Conservation (phyloP, 176 grass and related monocot genomes). For the Alloteropsis semialata region DNA sequence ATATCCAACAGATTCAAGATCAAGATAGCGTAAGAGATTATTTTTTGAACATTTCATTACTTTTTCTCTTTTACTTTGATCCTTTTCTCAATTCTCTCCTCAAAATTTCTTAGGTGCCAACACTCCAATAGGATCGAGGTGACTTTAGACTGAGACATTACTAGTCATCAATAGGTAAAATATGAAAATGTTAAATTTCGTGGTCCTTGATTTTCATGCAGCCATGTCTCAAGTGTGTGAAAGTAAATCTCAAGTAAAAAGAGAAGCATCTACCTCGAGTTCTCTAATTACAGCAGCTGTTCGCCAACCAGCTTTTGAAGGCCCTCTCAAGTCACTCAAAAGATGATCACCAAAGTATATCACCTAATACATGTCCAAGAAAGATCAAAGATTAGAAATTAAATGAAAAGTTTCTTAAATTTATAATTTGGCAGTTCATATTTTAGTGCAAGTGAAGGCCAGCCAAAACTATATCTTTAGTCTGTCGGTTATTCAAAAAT, state of each 20-base stretch:
- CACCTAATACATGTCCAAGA: conserved; percentile 52
- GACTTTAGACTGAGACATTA: not conserved
- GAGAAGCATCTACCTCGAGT: conserved; percentile 62
- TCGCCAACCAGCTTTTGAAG: conserved; percentile 97
- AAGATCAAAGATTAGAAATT: conserved; percentile 24
- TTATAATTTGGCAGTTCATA: not conserved
- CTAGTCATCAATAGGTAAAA: conserved; percentile 11
- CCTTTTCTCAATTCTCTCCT: not conserved
- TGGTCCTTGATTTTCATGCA: not conserved
- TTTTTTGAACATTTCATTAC: conserved; percentile 7
- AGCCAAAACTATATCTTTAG: not conserved
- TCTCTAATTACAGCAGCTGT: conserved; percentile 95
- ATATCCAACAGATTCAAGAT: not conserved
- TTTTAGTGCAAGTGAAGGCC: conserved; percentile 12
- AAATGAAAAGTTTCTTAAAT: not conserved
- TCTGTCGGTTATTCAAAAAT: not conserved
- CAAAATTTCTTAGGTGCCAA: conserved; percentile 1
- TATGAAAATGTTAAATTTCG: not conserved
- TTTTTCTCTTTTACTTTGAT: not conserved
- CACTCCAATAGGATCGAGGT: conserved; percentile 2
- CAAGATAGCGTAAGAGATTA: not conserved
- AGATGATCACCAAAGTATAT: conserved; percentile 99
- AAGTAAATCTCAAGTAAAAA: conserved; percentile 10
- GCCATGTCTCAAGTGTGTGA: not conserved
- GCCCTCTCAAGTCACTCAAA: conserved; percentile 93